Evolutionary conservation across 2,329 filamentous ascomycete genomes (phyloP).

Genomic region (Thermomyces lanuginosus): DNA sequence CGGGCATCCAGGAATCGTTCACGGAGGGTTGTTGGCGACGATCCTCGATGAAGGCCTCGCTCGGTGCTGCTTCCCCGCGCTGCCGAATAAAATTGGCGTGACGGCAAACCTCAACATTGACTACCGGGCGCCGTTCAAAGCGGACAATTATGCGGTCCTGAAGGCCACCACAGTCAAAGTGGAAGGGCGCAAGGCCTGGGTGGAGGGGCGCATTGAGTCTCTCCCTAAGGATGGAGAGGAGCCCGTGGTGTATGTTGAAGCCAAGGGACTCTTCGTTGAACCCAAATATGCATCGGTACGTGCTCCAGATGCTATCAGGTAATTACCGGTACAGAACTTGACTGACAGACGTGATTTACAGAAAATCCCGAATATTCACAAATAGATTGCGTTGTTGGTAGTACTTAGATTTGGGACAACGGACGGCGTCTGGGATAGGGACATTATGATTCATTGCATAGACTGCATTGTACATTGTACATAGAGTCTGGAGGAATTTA

Average conservation of each 20-base stretch:
- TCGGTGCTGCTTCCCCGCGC: slow-evolving; percentile 69
- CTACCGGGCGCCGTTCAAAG: slow-evolving; percentile 66
- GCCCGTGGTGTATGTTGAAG: slow-evolving; percentile 58
- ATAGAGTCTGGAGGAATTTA: too few species aligned
- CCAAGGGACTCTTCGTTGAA: slow-evolving; percentile 74
- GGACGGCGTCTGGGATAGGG: too few species aligned
- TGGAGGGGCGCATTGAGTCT: slow-evolving; percentile 72
- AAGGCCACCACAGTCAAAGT: slow-evolving; percentile 66
- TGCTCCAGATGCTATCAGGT: slow-evolving; percentile 1
- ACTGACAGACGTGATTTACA: too few species aligned
- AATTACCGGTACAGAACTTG: slow-evolving; percentile 8
- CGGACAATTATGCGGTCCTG: slow-evolving; percentile 60
- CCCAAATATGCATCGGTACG: slow-evolving; percentile 64
- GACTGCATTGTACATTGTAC: neutral
- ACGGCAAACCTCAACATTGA: slow-evolving; percentile 72
- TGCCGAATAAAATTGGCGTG: slow-evolving; percentile 69
- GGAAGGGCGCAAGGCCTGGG: slow-evolving; percentile 89
- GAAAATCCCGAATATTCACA: too few species aligned
- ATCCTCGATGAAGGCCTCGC: slow-evolving; percentile 81
- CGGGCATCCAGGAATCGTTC: slow-evolving; percentile 78
- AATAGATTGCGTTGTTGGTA: too few species aligned
- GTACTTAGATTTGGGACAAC: too few species aligned
- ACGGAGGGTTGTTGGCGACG: slow-evolving; percentile 82
- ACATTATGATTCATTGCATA: too few species aligned
- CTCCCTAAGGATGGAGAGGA: slow-evolving; percentile 47